phyloP scores from a whole-genome alignment of 192 early-diverging fungal genomes.

The Backusella circina region DNA sequence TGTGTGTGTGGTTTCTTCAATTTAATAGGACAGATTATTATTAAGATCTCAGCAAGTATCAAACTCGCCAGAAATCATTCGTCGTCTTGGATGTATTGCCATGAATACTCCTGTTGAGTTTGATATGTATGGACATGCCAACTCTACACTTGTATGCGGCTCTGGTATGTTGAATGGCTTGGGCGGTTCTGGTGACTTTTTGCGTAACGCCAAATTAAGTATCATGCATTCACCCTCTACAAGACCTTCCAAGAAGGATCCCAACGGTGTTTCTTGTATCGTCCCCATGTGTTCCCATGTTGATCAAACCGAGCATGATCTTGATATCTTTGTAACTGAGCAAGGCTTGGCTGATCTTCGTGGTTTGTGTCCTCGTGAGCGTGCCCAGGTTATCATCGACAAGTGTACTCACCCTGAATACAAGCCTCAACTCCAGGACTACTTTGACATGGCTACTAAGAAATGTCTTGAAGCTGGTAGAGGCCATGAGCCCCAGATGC shows the following conservation, averaged over 20 bases:
- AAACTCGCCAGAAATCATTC: conserved; percentile 39
- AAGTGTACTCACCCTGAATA: conserved; percentile 41
- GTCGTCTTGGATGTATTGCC: conserved; percentile 37
- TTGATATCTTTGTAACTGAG: conserved; percentile 39
- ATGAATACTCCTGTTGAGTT: conserved; percentile 45
- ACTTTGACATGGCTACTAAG: conserved; percentile 33
- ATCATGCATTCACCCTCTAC: conserved; percentile 42
- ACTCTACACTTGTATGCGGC: conserved; percentile 36
- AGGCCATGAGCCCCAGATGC: conserved; percentile 39
- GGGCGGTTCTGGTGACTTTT: conserved; percentile 36
- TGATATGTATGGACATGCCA: conserved; percentile 40
- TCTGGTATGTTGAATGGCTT: conserved; percentile 41
- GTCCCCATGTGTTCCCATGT: conserved; percentile 38
- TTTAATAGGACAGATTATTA: conserved; percentile 23
- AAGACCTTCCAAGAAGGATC: conserved; percentile 32
- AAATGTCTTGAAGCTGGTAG: conserved; percentile 29
- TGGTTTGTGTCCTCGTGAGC: conserved; percentile 34
- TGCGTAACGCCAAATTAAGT: conserved; percentile 38
- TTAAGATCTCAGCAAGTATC: conserved; percentile 37
- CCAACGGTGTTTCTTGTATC: conserved; percentile 34
- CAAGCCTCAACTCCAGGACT: conserved; percentile 32
- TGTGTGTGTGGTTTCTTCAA: background rate
- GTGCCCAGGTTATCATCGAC: conserved; percentile 36
- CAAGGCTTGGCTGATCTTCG: conserved; percentile 40
- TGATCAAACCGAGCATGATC: conserved; percentile 40